Evolutionary conservation across 768 basidiomycete species (phyloP).

Genomic region (Jaapia argillacea): DNA sequence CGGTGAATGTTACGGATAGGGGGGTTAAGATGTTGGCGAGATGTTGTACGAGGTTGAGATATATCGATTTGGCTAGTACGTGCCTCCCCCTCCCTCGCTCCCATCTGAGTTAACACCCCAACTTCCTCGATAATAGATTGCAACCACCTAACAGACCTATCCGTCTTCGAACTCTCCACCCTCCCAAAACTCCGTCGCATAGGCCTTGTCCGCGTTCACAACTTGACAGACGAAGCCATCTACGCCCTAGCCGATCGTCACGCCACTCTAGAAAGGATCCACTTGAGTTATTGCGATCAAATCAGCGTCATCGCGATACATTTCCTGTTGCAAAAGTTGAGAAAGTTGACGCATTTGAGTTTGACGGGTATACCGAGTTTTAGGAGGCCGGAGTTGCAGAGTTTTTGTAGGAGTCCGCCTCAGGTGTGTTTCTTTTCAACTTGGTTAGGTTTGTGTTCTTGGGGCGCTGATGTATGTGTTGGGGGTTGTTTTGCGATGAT

Average conservation of each 20-base stretch:
- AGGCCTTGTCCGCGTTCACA: constrained; percentile 87
- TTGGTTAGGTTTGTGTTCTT: too few relatives aligned
- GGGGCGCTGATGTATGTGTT: too few relatives aligned
- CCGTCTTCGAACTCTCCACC: constrained; percentile 82
- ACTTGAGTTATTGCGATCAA: constrained; percentile 95
- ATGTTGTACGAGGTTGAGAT: constrained; percentile 82
- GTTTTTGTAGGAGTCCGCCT: constrained; percentile 85
- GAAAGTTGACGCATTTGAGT: constrained; percentile 88
- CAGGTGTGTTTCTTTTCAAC: constrained; percentile 37
- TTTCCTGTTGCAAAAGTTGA: constrained; percentile 81
- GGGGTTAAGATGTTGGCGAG: constrained; percentile 79
- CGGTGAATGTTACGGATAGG: constrained; percentile 79
- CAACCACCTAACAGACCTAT: constrained; percentile 80
- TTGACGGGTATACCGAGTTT: constrained; percentile 96
- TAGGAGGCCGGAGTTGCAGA: constrained; percentile 73
- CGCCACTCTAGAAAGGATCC: constrained; percentile 86
- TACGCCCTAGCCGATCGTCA: constrained; percentile 81
- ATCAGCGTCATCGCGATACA: constrained; percentile 88
- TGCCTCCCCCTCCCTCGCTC: constrained; percentile 11
- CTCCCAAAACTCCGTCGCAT: constrained; percentile 89
- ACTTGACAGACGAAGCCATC: constrained; percentile 90
- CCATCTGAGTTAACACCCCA: not conserved
- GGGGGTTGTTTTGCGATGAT: too few relatives aligned
- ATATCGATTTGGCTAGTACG: constrained; percentile 94
- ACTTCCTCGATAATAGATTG: constrained; percentile 49